These are phyloP conservation scores for Henckelia pumila DNA, from an alignment of 257 asterid genomes.

Conservation along the genomic window DNA sequence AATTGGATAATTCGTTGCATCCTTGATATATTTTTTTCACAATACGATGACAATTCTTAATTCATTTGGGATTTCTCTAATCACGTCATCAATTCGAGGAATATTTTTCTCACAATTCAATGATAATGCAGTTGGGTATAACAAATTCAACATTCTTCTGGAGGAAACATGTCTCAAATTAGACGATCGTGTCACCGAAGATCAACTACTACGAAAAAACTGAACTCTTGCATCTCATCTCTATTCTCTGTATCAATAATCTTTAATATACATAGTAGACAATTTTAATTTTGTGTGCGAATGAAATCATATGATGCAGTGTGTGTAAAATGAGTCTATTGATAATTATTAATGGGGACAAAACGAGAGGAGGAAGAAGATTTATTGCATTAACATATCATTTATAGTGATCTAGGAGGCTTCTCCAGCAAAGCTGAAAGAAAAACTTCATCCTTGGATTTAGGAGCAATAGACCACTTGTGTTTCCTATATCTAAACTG, in stretches of 20 bases:
- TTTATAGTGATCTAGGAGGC: not conserved
- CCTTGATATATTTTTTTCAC: not conserved
- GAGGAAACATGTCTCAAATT: not conserved
- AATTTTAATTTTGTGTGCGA: not conserved
- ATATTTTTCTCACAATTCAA: no score
- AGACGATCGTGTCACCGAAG: not conserved
- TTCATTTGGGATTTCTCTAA: not conserved
- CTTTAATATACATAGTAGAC: not conserved
- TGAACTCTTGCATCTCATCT: not conserved
- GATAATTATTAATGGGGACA: not conserved
- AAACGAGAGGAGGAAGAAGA: not conserved
- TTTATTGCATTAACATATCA: not conserved
- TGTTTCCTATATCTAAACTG: not conserved
- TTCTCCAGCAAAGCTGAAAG: not conserved
- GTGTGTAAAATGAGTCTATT: not conserved
- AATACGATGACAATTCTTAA: not conserved
- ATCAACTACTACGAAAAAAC: no score
- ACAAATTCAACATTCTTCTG: no score
- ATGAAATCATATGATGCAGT: not conserved
- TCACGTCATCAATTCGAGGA: not conserved
- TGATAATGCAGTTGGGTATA: no score
- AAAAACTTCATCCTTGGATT: conserved; percentile 2
- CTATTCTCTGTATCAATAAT: no score
- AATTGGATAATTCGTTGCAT: not conserved
- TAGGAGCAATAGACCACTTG: not conserved